These are phyloP conservation scores for Amanita jacksonii DNA, from an alignment of 768 basidiomycete species.

Conservation along the genomic window DNA sequence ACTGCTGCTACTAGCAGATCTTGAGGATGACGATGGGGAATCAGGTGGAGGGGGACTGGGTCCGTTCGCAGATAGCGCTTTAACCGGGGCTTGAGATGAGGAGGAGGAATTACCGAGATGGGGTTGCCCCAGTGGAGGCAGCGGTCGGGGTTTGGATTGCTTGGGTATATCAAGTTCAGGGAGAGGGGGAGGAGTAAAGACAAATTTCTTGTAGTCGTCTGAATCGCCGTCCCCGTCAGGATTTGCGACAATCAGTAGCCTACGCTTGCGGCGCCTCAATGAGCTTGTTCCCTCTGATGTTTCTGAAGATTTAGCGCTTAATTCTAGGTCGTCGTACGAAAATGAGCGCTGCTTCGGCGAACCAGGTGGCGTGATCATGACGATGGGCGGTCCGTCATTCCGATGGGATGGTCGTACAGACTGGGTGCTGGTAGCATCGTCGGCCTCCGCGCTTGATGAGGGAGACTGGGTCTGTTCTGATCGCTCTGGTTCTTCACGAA, in stretches of 20 bases:
- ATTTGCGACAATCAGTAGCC: constrained; percentile 13
- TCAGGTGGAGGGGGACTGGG: neutral
- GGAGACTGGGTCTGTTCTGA: too few species aligned
- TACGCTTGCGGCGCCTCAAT: constrained; percentile 7
- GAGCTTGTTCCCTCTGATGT: constrained; percentile 10
- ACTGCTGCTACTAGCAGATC: neutral
- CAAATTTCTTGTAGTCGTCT: constrained; percentile 6
- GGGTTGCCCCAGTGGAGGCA: too few species aligned
- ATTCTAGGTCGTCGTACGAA: constrained; percentile 7
- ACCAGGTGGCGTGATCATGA: constrained; percentile 22
- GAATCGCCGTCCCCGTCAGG: constrained; percentile 5
- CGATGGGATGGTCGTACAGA: neutral
- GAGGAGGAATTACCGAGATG: too few species aligned
- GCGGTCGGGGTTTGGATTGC: neutral
- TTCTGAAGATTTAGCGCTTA: constrained; percentile 10
- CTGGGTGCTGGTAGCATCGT: neutral
- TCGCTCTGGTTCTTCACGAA: too few species aligned
- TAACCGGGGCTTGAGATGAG: too few species aligned
- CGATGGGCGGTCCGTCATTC: constrained; percentile 22
- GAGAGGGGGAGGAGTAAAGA: constrained; percentile 23
- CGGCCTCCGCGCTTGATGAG: neutral
- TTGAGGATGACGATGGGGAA: neutral
- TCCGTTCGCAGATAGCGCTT: neutral
- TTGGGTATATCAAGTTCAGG: constrained; percentile 10
- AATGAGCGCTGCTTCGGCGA: constrained; percentile 14